These are phyloP conservation scores for Delitschia confertaspora DNA, from an alignment of 495 filamentous ascomycete species.

Conservation along the genomic window DNA sequence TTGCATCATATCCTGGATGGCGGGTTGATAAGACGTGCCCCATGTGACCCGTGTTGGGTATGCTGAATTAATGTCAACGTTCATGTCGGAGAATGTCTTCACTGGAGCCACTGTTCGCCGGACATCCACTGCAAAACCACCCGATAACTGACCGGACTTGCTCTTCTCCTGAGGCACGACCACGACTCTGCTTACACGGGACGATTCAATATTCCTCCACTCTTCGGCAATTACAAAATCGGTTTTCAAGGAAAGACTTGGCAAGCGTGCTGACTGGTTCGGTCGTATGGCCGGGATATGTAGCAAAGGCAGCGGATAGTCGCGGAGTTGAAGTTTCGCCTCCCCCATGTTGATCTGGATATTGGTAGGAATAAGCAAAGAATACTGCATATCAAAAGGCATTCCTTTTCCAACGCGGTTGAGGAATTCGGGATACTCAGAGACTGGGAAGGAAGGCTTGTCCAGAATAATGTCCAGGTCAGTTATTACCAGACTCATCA, in stretches of 20 bases:
- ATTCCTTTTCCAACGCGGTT: slow-evolving; percentile 90
- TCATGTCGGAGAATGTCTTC: slow-evolving; percentile 91
- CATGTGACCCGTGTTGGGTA: slow-evolving; percentile 89
- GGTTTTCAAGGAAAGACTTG: slow-evolving; percentile 73
- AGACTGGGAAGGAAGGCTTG: slow-evolving; percentile 82
- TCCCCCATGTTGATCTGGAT: slow-evolving; percentile 89
- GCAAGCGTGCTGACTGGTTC: slow-evolving; percentile 69
- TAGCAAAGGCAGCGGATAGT: slow-evolving; percentile 87
- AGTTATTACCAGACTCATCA: slow-evolving; percentile 71
- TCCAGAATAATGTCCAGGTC: slow-evolving; percentile 82
- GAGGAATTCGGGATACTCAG: slow-evolving; percentile 72
- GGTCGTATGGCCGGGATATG: slow-evolving; percentile 79
- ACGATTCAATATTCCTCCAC: slow-evolving; percentile 66
- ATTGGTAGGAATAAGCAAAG: slow-evolving; percentile 79
- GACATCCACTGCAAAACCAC: slow-evolving; percentile 72
- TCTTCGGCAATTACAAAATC: slow-evolving; percentile 98
- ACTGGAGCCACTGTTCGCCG: slow-evolving; percentile 86
- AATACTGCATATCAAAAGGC: slow-evolving; percentile 81
- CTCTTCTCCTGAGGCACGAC: slow-evolving; percentile 61
- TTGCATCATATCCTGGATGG: slow-evolving; percentile 99
- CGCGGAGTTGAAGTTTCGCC: slow-evolving; percentile 69
- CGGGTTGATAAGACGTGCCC: slow-evolving; percentile 95
- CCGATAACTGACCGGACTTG: slow-evolving; percentile 40
- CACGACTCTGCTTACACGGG: slow-evolving; percentile 69
- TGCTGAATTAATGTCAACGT: slow-evolving; percentile 83